phyloP scores from a whole-genome alignment of 495 filamentous ascomycete species.

The Penicillium verhagenii region DNA sequence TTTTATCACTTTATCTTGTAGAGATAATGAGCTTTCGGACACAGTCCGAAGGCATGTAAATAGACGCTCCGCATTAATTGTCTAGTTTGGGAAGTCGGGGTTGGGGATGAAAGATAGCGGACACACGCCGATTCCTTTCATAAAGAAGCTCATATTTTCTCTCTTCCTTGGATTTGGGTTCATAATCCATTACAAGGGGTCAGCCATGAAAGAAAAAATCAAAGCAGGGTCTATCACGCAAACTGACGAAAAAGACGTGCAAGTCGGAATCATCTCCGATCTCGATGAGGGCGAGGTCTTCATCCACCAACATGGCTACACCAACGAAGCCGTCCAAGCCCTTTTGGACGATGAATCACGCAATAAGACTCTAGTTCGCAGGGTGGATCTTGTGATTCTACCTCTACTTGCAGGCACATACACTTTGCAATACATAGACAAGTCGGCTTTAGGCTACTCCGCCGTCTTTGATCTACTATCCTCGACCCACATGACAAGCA shows the following conservation, averaged over 20 bases:
- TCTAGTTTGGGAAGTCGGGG: neutral
- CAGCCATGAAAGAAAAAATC: slow-evolving; percentile 5
- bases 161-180: neutral
- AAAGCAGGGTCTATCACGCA: slow-evolving; percentile 5
- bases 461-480: slow-evolving; percentile 37
- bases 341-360: slow-evolving; percentile 22
- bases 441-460: slow-evolving; percentile 35
- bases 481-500: slow-evolving; percentile 28
- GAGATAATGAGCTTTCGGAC: slow-evolving; percentile 1
- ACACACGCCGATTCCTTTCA: neutral
- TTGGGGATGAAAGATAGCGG: slow-evolving; percentile 1
- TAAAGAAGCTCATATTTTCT: neutral
- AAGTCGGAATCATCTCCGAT: slow-evolving; percentile 26
- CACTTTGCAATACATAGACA: slow-evolving; percentile 41
- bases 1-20: slow-evolving; percentile 4
- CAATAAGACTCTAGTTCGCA: slow-evolving; percentile 30
- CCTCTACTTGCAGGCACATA: slow-evolving; percentile 53
- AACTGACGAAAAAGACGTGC: slow-evolving; percentile 25
- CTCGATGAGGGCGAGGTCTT: slow-evolving; percentile 37
- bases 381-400: slow-evolving; percentile 47
- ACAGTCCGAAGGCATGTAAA: neutral
- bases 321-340: slow-evolving; percentile 17
- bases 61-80: neutral
- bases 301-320: slow-evolving; percentile 31
- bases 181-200: neutral